A percentile compares a stretch with the other conserved stretches of the same genome.
These are phyloP conservation scores for Tolypocladium amazonense DNA, from an alignment of 2,329 filamentous ascomycete genomes.

Conservation along the genomic window DNA sequence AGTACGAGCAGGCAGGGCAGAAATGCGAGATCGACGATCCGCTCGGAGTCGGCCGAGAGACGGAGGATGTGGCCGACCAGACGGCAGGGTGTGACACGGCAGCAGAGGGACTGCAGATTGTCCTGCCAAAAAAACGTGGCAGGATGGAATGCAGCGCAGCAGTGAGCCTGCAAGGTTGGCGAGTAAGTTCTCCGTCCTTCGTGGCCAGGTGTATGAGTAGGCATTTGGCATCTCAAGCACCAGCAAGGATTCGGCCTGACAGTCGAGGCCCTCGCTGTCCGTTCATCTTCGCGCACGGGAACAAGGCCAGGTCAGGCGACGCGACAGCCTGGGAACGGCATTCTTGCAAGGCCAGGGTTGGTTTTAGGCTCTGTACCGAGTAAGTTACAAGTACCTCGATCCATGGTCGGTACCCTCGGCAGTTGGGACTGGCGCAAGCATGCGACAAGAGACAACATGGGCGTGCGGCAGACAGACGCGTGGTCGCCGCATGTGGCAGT, in stretches of 20 bases:
- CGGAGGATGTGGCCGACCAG: not conserved
- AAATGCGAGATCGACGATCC: not conserved
- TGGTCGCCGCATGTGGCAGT: not conserved
- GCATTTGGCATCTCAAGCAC: too few relatives aligned
- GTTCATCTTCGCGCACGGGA: not conserved
- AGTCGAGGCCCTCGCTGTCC: too few relatives aligned
- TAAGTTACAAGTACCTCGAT: too few relatives aligned
- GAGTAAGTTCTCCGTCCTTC: not conserved
- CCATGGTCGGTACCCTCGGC: not conserved
- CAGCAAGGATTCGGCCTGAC: too few relatives aligned
- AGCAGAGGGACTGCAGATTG: not conserved
- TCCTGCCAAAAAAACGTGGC: not conserved
- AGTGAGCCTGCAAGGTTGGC: not conserved
- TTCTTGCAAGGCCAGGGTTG: not conserved
- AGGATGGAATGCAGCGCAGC: not conserved
- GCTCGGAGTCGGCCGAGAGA: not conserved
- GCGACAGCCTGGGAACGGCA: not conserved
- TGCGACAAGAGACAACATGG: not conserved
- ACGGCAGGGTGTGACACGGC: not conserved
- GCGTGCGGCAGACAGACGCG: not conserved
- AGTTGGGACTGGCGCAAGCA: not conserved
- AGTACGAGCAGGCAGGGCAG: not conserved
- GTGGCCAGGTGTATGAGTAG: not conserved
- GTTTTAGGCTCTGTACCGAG: not conserved
- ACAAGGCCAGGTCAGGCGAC: not conserved